phyloP scores from a whole-genome alignment of 768 basidiomycete species.

The Trichaptum fuscoviolaceum region DNA sequence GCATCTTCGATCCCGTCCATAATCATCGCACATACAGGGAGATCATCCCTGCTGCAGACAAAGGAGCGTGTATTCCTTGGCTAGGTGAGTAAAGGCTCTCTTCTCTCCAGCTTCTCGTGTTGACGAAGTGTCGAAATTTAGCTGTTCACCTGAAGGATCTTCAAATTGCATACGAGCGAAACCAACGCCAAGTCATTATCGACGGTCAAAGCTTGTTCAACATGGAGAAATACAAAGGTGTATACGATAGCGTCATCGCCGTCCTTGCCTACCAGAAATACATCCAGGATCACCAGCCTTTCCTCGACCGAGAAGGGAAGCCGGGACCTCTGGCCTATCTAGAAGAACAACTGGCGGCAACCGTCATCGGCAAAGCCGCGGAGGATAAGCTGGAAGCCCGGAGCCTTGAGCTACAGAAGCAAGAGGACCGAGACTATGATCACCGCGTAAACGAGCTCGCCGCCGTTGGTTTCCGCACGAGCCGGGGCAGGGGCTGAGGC shows the following conservation, averaged over 20 bases:
- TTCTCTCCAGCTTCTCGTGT: conserved; percentile 1
- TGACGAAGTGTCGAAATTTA: conserved; percentile 13
- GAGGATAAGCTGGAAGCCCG: conserved; percentile 32
- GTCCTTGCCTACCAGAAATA: conserved; percentile 23
- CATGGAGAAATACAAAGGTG: conserved; percentile 34
- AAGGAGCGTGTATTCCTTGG: conserved; percentile 35
- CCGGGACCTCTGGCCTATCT: conserved; percentile 37
- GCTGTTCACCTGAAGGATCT: conserved; percentile 28
- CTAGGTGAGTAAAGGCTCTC: conserved; percentile 21
- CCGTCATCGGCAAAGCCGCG: conserved; percentile 21
- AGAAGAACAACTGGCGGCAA: conserved; percentile 30
- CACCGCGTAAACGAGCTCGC: conserved; percentile 11
- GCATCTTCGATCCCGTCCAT: conserved; percentile 28
- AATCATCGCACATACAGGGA: conserved; percentile 35
- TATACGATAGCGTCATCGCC: conserved; percentile 32
- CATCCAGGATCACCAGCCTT: conserved; percentile 21
- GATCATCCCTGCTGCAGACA: conserved; percentile 23
- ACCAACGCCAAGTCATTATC: conserved; percentile 13
- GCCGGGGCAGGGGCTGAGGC: not conserved
- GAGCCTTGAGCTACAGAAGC: conserved; percentile 20
- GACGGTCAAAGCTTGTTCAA: conserved; percentile 36
- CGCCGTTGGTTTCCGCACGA: conserved; percentile 14
- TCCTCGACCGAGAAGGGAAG: conserved; percentile 25
- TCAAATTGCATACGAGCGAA: conserved; percentile 4
- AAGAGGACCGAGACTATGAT: conserved; percentile 8